Evolutionary conservation across 495 filamentous ascomycete species (phyloP), one percentile per base, ranked within the genome.

Genomic region (Penicillium chermesinum): DNA sequence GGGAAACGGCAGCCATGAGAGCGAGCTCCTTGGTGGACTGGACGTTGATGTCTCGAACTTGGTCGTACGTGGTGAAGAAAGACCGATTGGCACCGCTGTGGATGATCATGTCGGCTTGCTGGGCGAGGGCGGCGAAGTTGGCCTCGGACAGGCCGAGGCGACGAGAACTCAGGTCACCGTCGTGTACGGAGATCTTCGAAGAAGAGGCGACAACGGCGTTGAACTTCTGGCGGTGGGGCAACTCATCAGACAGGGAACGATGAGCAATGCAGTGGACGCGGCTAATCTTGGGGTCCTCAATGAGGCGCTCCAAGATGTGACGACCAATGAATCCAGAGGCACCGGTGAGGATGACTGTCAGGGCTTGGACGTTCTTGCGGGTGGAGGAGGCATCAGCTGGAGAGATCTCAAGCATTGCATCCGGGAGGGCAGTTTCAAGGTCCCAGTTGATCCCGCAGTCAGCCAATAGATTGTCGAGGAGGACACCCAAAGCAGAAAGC

Each of bases 71-170:
- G 32, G 76, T 63, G 48, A 63, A 48, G 56, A 69, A 68, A 2
- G 70, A 74, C 3, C 64, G 52, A 8, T 62, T 61, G 6, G 70
- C 68, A 22, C 72, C 76, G 44, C 59, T 63, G 52, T 80, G 75
- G 16, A 80, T 53, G 35, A 78, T 58, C 6, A 48, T 53, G 42
- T 77, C 62, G 0, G 54, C 67, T 7, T 49, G 7, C 7, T 12
- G 25, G 6, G 59, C 58, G 0, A 78, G 49, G 1, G 12, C 18
- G 0, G 32, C 2, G 17, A 59, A 51, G 1, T 65, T 50, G 3
- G 27, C 35, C 0, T 57, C 44, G 1, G 46, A 44, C 1, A 77
- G 56, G 1, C 74, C 74, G 0, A 77, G 61, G 0, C 17, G 41
- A 41, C 54, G 53, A 1, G 19, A 10, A 1, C 48, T 21, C 1